Conservation (phyloP, 176 grass and related monocot species). For the Cymbopogon citratus region DNA sequence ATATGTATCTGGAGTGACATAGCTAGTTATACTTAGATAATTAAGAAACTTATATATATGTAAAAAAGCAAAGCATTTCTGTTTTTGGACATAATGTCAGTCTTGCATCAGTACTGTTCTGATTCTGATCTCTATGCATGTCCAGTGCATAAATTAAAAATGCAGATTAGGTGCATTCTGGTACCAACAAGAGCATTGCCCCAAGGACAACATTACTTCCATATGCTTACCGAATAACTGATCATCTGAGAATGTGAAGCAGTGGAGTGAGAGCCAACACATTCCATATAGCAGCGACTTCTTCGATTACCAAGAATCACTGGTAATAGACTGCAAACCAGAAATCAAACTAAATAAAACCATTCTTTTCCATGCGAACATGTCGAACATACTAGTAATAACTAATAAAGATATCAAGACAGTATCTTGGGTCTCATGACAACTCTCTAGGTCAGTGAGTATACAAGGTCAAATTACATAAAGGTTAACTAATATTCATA, state of each 20-base stretch:
- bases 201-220: background rate
- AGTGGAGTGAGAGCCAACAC: constrained; percentile 2
- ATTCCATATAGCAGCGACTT: background rate
- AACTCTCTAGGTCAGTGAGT: background rate
- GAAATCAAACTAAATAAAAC: background rate
- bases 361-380: background rate
- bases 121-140: background rate
- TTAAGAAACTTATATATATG: background rate
- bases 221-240: constrained; percentile 1
- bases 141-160: background rate
- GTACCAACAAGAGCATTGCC: background rate
- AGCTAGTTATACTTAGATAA: background rate
- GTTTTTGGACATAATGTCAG: no score
- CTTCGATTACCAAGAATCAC: background rate
- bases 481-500: background rate
- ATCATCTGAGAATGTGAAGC: background rate
- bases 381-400: background rate
- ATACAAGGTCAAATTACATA: background rate
- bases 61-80: background rate
- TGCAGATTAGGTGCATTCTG: background rate
- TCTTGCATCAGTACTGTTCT: background rate
- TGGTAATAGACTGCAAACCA: constrained; percentile 4
- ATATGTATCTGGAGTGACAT: background rate
- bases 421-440: background rate
- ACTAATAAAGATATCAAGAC: background rate